phyloP scores from a whole-genome alignment of 2,329 filamentous ascomycete genomes.

The Bertia moriformis region DNA sequence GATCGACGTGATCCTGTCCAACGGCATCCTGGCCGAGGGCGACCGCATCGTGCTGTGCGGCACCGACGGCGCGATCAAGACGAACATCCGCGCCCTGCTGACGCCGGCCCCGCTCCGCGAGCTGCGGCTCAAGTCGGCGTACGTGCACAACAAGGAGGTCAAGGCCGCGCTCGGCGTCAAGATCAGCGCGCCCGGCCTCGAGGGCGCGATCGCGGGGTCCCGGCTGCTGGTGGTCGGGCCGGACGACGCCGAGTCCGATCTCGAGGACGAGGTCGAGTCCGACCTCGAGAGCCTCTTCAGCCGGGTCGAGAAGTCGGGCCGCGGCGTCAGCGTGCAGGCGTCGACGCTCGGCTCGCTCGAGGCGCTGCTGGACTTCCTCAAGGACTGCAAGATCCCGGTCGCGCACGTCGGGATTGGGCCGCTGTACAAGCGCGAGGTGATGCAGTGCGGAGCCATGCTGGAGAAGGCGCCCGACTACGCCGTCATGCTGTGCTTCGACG shows the following conservation, averaged over 20 bases:
- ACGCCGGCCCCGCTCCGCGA: constrained; percentile 90
- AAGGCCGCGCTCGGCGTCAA: constrained; percentile 98
- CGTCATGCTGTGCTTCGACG: constrained; percentile 99
- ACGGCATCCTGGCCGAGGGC: constrained; percentile 86
- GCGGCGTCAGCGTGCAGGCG: constrained; percentile 91
- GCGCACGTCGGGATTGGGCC: constrained; percentile 94
- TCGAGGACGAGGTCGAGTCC: constrained; percentile 90
- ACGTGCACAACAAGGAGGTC: constrained; percentile 98
- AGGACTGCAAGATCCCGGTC: constrained; percentile 90
- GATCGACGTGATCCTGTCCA: constrained; percentile 91
- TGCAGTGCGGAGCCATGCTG: constrained; percentile 88
- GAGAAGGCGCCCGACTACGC: constrained; percentile 90
- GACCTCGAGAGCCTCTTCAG: constrained; percentile 84
- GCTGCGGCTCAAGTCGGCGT: constrained; percentile 83
- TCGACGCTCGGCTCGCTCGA: constrained; percentile 95
- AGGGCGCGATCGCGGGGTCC: constrained; percentile 91
- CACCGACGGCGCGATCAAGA: constrained; percentile 89
- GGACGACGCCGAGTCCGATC: constrained; percentile 89
- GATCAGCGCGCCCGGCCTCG: constrained; percentile 89
- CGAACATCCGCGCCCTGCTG: constrained; percentile 84
- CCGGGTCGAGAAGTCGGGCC: constrained; percentile 83
- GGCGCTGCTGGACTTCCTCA: constrained; percentile 89
- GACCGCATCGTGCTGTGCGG: constrained; percentile 90
- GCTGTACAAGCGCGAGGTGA: constrained; percentile 94
- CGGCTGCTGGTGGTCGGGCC: constrained; percentile 85